Percentiles rank a stretch among this genome's conserved stretches.
Conservation (phyloP, 345 rosid species). For the Brassica napus region DNA sequence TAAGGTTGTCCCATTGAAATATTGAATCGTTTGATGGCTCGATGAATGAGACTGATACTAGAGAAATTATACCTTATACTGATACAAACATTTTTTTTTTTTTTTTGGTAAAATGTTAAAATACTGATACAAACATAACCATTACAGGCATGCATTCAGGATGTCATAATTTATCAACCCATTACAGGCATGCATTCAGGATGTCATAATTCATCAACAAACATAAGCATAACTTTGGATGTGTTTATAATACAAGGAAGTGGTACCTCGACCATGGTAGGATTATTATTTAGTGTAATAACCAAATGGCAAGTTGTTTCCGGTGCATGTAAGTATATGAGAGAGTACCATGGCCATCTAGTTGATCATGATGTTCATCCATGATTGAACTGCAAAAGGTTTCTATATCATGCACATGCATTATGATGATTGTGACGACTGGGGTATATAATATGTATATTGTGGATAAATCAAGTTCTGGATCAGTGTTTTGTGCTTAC, state of each 20-base stretch:
- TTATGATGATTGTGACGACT: constrained; percentile 23
- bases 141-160: not conserved
- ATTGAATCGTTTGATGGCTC: not conserved
- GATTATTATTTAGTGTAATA: not conserved
- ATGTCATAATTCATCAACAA: not conserved
- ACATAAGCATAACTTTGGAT: not conserved
- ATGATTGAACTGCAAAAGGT: not conserved
- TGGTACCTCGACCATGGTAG: not conserved
- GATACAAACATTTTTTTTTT: not conserved
- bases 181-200: not conserved
- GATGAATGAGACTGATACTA: not conserved
- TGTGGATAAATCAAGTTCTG: constrained; percentile 54
- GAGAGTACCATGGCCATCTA: constrained; percentile 33
- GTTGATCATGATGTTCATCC: constrained; percentile 20
- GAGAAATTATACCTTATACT: not conserved
- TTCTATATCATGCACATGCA: constrained; percentile 14
- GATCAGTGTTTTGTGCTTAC: constrained; percentile 50
- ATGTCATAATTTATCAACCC: not conserved
- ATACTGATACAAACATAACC: not conserved
- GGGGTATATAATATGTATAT: constrained; percentile 3
- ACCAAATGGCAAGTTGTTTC: constrained; percentile 2
- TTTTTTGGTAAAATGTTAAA: no score
- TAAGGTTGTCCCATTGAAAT: not conserved
- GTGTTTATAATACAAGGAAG: constrained; percentile 18
- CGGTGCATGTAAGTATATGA: not conserved